Evolutionary conservation across 2,329 filamentous ascomycete genomes (phyloP).

Genomic region (Fusarium euwallaceae): DNA sequence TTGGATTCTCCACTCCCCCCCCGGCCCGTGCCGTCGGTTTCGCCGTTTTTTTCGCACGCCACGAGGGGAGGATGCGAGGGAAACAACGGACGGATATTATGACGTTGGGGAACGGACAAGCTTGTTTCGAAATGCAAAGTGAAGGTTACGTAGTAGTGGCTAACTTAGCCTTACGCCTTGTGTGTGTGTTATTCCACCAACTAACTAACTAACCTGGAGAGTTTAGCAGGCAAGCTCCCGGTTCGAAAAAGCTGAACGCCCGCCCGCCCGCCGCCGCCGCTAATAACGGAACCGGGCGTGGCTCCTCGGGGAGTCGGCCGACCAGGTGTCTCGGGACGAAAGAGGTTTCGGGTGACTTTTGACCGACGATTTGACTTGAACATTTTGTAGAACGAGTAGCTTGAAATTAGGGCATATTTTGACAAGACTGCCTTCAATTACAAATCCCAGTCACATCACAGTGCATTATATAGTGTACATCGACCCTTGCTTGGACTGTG

Average conservation of each 20-base stretch:
- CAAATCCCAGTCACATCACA: conserved; percentile 52
- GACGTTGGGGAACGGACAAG: no score
- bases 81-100: background rate
- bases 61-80: background rate
- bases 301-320: background rate
- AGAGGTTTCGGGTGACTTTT: conserved; percentile 48
- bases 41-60: background rate
- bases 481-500: conserved; percentile 57
- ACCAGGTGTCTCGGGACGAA: conserved; percentile 49
- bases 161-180: background rate
- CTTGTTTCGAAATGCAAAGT: background rate
- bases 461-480: conserved; percentile 60
- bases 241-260: background rate
- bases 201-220: background rate
- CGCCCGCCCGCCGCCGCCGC: background rate
- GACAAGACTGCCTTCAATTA: conserved; percentile 65
- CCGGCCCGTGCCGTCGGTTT: background rate
- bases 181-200: background rate
- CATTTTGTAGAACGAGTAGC: conserved; percentile 61
- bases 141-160: background rate
- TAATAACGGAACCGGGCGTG: background rate
- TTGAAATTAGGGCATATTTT: conserved; percentile 63
- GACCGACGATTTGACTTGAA: conserved; percentile 52
- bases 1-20: background rate
- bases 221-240: background rate